A percentile compares a stretch with the other conserved stretches of the same genome.
Conservation (phyloP, 1,284 basidiomycete species). For the Athelia psychrophila region DNA sequence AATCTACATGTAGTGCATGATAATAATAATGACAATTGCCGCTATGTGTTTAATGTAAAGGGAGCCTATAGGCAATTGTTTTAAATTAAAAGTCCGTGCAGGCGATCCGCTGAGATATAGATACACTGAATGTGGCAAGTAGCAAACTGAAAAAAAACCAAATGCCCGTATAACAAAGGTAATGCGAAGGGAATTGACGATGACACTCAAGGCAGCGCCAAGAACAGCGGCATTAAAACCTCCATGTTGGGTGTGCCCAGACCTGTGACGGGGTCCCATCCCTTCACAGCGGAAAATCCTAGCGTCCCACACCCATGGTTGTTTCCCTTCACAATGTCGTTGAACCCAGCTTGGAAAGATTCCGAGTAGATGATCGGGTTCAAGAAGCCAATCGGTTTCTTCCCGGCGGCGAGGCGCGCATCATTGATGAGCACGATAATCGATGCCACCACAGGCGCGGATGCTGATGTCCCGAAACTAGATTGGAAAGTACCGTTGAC, state of each 20-base stretch:
- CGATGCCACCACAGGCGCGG: constrained; percentile 38
- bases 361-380: constrained; percentile 24
- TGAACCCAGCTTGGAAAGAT: constrained; percentile 36
- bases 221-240: constrained; percentile 22
- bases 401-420: constrained; percentile 36
- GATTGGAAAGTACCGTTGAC: constrained; percentile 33
- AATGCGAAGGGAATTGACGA: too few relatives aligned
- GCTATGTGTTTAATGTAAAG: too few relatives aligned
- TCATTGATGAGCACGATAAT: constrained; percentile 47
- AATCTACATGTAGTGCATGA: too few relatives aligned
- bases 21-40: too few relatives aligned
- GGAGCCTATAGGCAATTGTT: too few relatives aligned
- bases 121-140: too few relatives aligned
- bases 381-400: constrained; percentile 34
- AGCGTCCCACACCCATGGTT: constrained; percentile 42
- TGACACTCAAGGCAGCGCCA: constrained; percentile 25
- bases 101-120: too few relatives aligned
- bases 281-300: constrained; percentile 32
- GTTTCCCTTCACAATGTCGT: constrained; percentile 45
- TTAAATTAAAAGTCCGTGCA: too few relatives aligned
- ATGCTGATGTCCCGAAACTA: constrained; percentile 35
- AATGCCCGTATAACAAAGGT: too few relatives aligned
- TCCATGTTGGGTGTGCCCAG: constrained; percentile 30
- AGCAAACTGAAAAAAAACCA: background rate
- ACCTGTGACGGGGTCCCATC: constrained; percentile 43